Base-by-base conservation (phyloP, 2,329 filamentous ascomycete genomes). In the Exophiala sp. region DNA sequence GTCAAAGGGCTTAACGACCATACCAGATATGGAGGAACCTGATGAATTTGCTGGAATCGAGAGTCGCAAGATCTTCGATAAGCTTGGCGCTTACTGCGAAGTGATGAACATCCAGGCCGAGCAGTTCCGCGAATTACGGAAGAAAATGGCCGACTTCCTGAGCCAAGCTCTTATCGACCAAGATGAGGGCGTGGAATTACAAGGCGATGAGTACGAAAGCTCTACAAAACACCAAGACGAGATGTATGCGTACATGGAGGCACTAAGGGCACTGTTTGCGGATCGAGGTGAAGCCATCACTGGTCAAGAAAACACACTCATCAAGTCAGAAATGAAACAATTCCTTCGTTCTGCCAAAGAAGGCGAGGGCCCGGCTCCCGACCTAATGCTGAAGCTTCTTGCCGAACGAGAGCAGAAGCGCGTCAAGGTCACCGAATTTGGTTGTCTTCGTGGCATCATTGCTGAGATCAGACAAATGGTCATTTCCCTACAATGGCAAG, bases 141-240 rank as follows among this genome's bases (percentile, higher is more conserved):
- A 86, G 53, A 77, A 83, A 39, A 84, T 91, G 54, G 79, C 89
- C 14, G 79, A 87, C 50, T 80, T 92, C 16, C 77, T 96, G 8
- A 72, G 88, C 9, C 80, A 84, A 56, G 84, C 89, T 0, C 77
- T 97, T 1, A 83, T 97, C 14, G 94, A 97, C 62, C 85, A 94
- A 65, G 90, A 95, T 38, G 83, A 84, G 12, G 76, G 75, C n/a
- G 71, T 80, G 8, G 89, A 95, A 54, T 80, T 84, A 2, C 92
- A 90, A 9, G 94, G 94, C 20, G 87, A 96, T 55, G 94, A 97
- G 68, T 94, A 96, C 59, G 88, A 90, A 62, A 83, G 88, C 32
- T 95, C 92, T 0, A 89, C 91, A 0, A 89, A 89, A 68, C 81
- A 86, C 42, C 92, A 97, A 71, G 92, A 96, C 57, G 85, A 95